Evolutionary conservation across 257 asterid species (phyloP).

Genomic region (Solanum boliviense): DNA sequence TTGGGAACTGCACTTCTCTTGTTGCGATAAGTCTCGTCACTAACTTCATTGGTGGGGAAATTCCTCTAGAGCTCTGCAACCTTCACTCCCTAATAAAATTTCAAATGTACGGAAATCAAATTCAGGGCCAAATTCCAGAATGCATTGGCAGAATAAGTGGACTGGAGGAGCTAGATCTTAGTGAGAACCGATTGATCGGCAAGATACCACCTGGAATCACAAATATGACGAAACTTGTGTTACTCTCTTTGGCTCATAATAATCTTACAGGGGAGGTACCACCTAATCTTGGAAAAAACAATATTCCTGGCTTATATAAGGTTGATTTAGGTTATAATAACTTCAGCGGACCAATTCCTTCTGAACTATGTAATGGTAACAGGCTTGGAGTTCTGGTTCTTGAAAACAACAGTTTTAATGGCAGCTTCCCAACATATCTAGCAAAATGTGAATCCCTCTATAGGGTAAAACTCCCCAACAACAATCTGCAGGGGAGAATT

Average conservation of each 20-base stretch:
- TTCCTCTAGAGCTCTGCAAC: constrained; percentile 28
- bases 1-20: constrained; percentile 24
- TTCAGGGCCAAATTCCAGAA: constrained; percentile 24
- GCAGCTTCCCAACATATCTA: constrained; percentile 23
- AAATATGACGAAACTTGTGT: constrained; percentile 15
- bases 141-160: constrained; percentile 27
- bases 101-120: constrained; percentile 8
- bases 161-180: constrained; percentile 13
- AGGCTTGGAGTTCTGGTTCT: constrained; percentile 19
- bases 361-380: constrained; percentile 20
- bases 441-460: constrained; percentile 23
- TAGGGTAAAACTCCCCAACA: constrained; percentile 25
- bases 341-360: constrained; percentile 26
- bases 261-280: constrained; percentile 27
- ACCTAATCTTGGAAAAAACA: constrained; percentile 23
- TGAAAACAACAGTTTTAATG: constrained; percentile 21
- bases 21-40: constrained; percentile 4
- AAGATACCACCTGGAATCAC: constrained; percentile 25
- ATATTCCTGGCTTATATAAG: constrained; percentile 18
- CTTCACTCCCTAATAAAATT: constrained; percentile 19
- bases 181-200: constrained; percentile 22
- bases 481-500: constrained; percentile 26
- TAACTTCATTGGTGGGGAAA: constrained; percentile 23
- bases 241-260: constrained; percentile 26
- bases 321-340: constrained; percentile 36